Evolutionary conservation across 768 basidiomycete genomes (phyloP).

Genomic region (Pleurotus citrinopileatus): DNA sequence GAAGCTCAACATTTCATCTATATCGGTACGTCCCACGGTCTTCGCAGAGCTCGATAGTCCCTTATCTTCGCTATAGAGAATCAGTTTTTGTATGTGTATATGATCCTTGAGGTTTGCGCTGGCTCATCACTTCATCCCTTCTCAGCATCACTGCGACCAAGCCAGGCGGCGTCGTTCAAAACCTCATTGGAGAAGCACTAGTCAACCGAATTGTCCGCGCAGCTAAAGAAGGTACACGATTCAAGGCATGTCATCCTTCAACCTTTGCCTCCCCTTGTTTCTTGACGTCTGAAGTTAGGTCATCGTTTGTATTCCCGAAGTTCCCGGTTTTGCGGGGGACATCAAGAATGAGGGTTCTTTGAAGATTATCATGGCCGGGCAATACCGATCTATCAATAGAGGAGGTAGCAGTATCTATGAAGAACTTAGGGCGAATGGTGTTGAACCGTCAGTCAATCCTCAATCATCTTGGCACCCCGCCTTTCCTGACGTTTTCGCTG

Average conservation of each 20-base stretch:
- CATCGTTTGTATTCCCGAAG: slow-evolving; percentile 83
- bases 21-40: slow-evolving; percentile 58
- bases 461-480: not conserved
- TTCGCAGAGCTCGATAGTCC: slow-evolving; percentile 19
- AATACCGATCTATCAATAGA: slow-evolving; percentile 87
- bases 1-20: slow-evolving; percentile 90
- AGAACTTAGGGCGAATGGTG: slow-evolving; percentile 70
- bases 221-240: slow-evolving; percentile 63
- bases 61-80: slow-evolving; percentile 51
- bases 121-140: not conserved
- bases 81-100: slow-evolving; percentile 74
- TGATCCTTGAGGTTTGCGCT: not conserved
- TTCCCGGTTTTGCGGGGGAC: slow-evolving; percentile 87
- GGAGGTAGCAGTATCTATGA: slow-evolving; percentile 88
- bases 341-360: slow-evolving; percentile 62
- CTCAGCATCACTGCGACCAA: slow-evolving; percentile 77
- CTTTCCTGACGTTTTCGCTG: not conserved
- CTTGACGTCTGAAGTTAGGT: slow-evolving; percentile 44
- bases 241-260: slow-evolving; percentile 50
- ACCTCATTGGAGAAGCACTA: slow-evolving; percentile 80
- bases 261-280: not conserved
- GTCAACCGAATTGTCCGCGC: slow-evolving; percentile 86
- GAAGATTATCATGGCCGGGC: slow-evolving; percentile 85
- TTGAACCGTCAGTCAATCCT: slow-evolving; percentile 63
- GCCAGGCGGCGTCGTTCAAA: slow-evolving; percentile 65